Conservation (phyloP, 2,329 filamentous ascomycete species). For the Curvularia sp. region DNA sequence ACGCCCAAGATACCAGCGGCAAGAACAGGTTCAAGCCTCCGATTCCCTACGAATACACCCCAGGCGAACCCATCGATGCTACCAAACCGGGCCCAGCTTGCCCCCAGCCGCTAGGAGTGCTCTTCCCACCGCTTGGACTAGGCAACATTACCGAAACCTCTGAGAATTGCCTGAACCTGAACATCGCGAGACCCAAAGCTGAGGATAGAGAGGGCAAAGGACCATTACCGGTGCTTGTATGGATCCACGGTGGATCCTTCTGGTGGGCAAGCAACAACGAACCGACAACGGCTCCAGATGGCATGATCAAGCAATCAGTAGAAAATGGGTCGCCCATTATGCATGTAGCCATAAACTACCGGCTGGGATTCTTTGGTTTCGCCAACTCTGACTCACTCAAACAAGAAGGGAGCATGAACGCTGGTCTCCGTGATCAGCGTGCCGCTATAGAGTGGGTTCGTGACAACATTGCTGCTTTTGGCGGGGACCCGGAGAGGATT, state of each 20-base stretch:
- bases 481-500: conserved; percentile 46
- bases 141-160: conserved; percentile 48
- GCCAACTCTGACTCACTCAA: conserved; percentile 45
- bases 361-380: conserved; percentile 52
- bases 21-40: conserved; percentile 58
- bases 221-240: conserved; percentile 63
- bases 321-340: conserved; percentile 53
- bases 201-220: conserved; percentile 35
- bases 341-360: conserved; percentile 48
- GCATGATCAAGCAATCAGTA: conserved; percentile 57
- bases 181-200: conserved; percentile 63
- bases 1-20: conserved; percentile 57
- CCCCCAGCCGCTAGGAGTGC: conserved; percentile 52
- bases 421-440: conserved; percentile 51
- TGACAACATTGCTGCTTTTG: conserved; percentile 48
- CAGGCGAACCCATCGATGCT: conserved; percentile 50
- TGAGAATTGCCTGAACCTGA: conserved; percentile 68
- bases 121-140: conserved; percentile 38
- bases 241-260: conserved; percentile 64
- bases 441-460: conserved; percentile 51
- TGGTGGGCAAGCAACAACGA: conserved; percentile 45
- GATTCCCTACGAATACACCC: conserved; percentile 39
- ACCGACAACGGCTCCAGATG: conserved; percentile 54
- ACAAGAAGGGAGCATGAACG: conserved; percentile 46
- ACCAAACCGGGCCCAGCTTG: conserved; percentile 55